Base-by-base conservation (phyloP, 1,139 yeast genomes). In the Kurtzmaniella quercitrusa region DNA sequence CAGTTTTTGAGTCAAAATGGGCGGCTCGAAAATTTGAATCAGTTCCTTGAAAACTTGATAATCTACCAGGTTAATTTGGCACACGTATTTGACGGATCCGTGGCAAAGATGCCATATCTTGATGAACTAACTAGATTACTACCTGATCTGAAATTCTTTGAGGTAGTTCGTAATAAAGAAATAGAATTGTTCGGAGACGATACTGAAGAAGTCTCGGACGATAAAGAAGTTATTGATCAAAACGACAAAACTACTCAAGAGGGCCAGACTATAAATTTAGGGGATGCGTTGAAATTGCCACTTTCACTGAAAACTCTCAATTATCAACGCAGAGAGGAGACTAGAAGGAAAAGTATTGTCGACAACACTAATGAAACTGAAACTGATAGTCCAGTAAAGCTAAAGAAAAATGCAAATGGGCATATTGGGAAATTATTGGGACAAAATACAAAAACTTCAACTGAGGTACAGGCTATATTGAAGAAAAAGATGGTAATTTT, bases 261-360 rank as follows among this genome's bases (percentile, higher is more conserved):
- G 53, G 49, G 71, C 63, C 43, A 60, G 61, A 41, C 71, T 3
- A 61, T 68, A 16, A 69, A 66, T 44, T 50, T 68, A 18, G 74
- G 74, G 1, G 64, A 62, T 38, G 57, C 57, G 1, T 66, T 68
- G 19, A 64, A 63, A 41, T 55, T 72, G 9, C 77, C 77, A 1
- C 53, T 68, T 22, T 68, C 75, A 2, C 69, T 75, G 8, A 68
- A 68, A 42, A 70, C 77, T 1, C 57, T 68, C 34, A 72, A 69
- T 46, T 57, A 59, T 43, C 71, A 70, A 44, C 53, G 70, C 16
- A 49, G 74, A 47, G 34, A 14, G 15, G 34, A 30, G 11, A 14
- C 34, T 14, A 30, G 18, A 30, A 34, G 17, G 22, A 34, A 11
- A 12, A 34, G 37, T 20, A 19, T 33, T 15, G 22, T 19, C 6